Evolutionary conservation across 257 asterid species (phyloP), one percentile per base, ranked within the genome.

Genomic region (Cinchona pubescens): DNA sequence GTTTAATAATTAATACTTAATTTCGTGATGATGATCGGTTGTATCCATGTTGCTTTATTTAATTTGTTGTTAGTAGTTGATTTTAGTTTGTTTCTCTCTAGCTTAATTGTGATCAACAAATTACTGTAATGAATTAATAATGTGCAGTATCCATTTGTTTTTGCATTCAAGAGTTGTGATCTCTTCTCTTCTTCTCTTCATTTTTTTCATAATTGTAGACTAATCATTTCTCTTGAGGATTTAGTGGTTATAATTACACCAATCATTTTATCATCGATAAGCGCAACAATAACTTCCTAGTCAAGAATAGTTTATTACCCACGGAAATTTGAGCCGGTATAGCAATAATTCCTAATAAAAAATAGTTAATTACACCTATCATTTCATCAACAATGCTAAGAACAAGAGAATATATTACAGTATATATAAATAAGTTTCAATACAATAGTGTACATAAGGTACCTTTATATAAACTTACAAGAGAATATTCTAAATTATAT

Each of bases 81-180:
- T 38, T n/a, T 56, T 75, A 58, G 73, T 29, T 16, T 29, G 5
- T 21, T 40, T 68, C 60, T n/a, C n/a, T 30, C 27, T 21, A 37
- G 73, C 64, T 32, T n/a, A n/a, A n/a, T n/a, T 58, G 7, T 38
- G 59, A 51, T 53, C 66, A 78, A 64, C 67, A 78, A 71, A 68
- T 80, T 76, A 71, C n/a, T 23, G n/a, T 45, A 46, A 59, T 74
- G 80, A 74, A 79, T n/a, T n/a, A n/a, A n/a, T 83, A 82, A 79
- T 75, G 82, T 81, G 76, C 77, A 79, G 81, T n/a, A n/a, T n/a
- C n/a, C n/a, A 53, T 71, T 85, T 51, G 21, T 49, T n/a, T n/a
- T 7, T 80, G 25, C 27, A 34, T 45, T 71, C 66, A 65, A 25
- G 29, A 2, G 38, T 77, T 66, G 23, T 71, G 58, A 23, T 60